phyloP scores from a whole-genome alignment of 495 filamentous ascomycete genomes.

The Neurospora sp. region DNA sequence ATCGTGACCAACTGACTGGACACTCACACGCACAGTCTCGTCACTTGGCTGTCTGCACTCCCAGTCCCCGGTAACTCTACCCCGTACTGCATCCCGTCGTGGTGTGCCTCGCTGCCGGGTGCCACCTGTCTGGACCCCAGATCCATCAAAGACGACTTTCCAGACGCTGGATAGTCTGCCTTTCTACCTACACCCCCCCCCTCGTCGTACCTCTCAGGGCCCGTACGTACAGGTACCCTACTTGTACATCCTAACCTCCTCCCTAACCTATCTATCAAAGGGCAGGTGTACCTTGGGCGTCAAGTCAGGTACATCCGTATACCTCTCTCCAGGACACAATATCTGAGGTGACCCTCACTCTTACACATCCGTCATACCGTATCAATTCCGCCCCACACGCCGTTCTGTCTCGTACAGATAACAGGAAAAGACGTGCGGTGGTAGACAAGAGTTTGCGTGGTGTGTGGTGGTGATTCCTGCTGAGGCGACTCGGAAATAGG shows the following conservation, averaged over 20 bases:
- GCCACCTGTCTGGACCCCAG: conserved; percentile 8
- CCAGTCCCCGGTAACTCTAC: conserved; percentile 3
- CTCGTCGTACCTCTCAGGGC: neutral
- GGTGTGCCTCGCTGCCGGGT: conserved; percentile 4
- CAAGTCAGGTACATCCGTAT: neutral
- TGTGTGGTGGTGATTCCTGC: neutral
- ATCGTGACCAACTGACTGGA: neutral
- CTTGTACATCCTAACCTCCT: neutral
- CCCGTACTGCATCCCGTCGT: neutral
- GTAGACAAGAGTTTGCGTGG: neutral
- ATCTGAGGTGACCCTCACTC: neutral
- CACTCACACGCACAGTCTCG: neutral
- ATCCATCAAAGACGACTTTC: conserved; percentile 1
- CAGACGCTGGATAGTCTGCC: neutral
- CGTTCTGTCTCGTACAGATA: neutral
- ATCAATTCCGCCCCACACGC: neutral
- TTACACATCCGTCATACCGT: neutral
- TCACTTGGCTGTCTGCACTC: neutral
- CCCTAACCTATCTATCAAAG: neutral
- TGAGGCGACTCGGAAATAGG: neutral
- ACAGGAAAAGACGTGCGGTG: neutral
- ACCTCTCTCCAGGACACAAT: neutral
- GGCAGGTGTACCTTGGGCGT: neutral
- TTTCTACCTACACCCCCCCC: neutral
- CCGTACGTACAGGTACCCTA: neutral